Percentiles rank a stretch among this genome's conserved stretches.
These are phyloP conservation scores for Porphyrellus cyaneotinctus DNA, from an alignment of 768 basidiomycete genomes.

Conservation along the genomic window DNA sequence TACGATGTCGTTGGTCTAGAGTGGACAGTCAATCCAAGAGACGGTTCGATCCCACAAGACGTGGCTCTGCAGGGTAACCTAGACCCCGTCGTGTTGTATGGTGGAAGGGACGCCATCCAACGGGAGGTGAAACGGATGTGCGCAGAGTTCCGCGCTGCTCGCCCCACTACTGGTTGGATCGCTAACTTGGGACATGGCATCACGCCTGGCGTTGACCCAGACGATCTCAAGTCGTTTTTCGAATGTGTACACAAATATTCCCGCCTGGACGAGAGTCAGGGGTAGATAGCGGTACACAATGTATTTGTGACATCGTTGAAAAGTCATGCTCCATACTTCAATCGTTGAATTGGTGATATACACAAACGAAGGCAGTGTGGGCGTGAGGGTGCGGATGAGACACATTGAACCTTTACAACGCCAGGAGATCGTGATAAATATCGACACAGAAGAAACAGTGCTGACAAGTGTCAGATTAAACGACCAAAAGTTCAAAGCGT, in stretches of 20 bases:
- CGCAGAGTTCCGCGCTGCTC: constrained; percentile 58
- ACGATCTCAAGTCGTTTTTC: constrained; percentile 88
- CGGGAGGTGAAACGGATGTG: constrained; percentile 78
- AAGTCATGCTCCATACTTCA: constrained; percentile 6
- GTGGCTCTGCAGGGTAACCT: constrained; percentile 89
- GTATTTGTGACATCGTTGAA: not conserved
- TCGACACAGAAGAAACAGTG: constrained; percentile 8
- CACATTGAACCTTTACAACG: constrained; percentile 30
- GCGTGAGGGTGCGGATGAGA: constrained; percentile 12
- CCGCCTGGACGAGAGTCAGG: constrained; percentile 10
- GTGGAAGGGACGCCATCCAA: constrained; percentile 84
- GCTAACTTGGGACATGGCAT: constrained; percentile 97
- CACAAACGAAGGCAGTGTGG: constrained; percentile 17
- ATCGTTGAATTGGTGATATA: constrained; percentile 17
- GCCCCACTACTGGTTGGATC: constrained; percentile 76
- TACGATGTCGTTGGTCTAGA: constrained; percentile 92
- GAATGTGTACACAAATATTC: constrained; percentile 88
- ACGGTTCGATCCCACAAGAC: constrained; percentile 52
- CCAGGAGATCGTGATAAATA: constrained; percentile 31
- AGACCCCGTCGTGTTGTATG: constrained; percentile 85
- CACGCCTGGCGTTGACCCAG: constrained; percentile 92
- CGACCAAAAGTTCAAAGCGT: constrained; percentile 1
- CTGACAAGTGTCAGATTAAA: constrained; percentile 4
- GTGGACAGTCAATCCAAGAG: constrained; percentile 80
- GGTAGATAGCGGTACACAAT: not conserved